A percentile compares a stretch with the other conserved stretches of the same genome.
Evolutionary conservation across 1,284 basidiomycete species (phyloP).

Genomic region (Ustilago crameri): DNA sequence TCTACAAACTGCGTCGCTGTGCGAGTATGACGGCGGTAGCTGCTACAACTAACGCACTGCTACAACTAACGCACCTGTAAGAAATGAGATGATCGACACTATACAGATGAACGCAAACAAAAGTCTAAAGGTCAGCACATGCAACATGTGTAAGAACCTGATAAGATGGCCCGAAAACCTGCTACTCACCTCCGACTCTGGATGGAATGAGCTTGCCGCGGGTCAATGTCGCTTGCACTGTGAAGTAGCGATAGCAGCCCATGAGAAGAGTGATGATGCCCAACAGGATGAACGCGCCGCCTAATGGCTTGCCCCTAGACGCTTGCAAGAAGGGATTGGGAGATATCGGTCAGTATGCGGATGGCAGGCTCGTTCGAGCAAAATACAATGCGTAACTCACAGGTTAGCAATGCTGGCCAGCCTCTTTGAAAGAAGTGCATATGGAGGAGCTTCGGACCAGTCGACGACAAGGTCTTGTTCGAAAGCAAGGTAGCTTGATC

Average conservation of each 20-base stretch:
- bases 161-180: too few relatives aligned
- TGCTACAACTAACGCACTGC: too few relatives aligned
- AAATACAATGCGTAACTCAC: too few relatives aligned
- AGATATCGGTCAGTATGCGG: too few relatives aligned
- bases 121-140: too few relatives aligned
- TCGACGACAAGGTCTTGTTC: conserved; percentile 5
- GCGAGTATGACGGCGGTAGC: conserved; percentile 46
- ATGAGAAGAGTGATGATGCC: conserved; percentile 54
- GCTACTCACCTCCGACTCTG: conserved; percentile 55
- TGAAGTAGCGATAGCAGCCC: conserved; percentile 56
- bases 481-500: conserved; percentile 14
- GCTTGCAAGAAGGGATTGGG: too few relatives aligned
- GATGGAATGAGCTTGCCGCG: conserved; percentile 55
- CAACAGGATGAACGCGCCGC: conserved; percentile 55
- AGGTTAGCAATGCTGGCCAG: conserved; percentile 39
- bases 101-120: not conserved
- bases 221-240: conserved; percentile 49
- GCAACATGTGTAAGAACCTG: too few relatives aligned
- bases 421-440: conserved; percentile 17
- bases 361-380: too few relatives aligned
- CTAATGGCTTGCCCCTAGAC: conserved; percentile 57
- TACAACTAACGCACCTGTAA: conserved; percentile 45
- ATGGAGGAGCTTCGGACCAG: conserved; percentile 9
- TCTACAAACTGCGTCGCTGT: conserved; percentile 14
- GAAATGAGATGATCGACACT: conserved; percentile 39